A percentile compares a stretch with the other conserved stretches of the same genome.
These are phyloP conservation scores for Vigna reflexopilosa DNA, from an alignment of 306 rosid species.

Conservation along the genomic window DNA sequence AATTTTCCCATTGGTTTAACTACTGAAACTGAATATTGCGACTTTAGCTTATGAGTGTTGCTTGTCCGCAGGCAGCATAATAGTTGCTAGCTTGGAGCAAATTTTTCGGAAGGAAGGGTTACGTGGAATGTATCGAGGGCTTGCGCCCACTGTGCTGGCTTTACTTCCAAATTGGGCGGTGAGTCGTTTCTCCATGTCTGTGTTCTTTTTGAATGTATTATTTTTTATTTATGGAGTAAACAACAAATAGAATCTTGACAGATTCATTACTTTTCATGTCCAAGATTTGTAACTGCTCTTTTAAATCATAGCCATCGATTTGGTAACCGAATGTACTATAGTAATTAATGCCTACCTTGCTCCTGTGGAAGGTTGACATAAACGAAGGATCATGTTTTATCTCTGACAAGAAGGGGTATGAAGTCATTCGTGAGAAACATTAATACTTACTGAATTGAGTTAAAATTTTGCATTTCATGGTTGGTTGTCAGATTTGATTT, in stretches of 20 bases:
- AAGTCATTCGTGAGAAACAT: slow-evolving; percentile 13
- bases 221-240: slow-evolving; percentile 20
- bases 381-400: background rate
- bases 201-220: background rate
- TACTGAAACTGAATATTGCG: slow-evolving; percentile 14
- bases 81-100: slow-evolving; percentile 78
- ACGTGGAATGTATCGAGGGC: slow-evolving; percentile 94
- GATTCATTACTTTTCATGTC: slow-evolving; percentile 1
- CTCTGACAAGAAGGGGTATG: slow-evolving; percentile 30
- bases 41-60: slow-evolving; percentile 13
- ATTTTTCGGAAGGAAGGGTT: slow-evolving; percentile 82
- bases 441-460: background rate
- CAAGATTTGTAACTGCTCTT: background rate
- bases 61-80: slow-evolving; percentile 68
- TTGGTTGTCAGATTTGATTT: background rate
- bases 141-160: slow-evolving; percentile 84
- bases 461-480: slow-evolving; percentile 29
- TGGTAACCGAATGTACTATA: background rate
- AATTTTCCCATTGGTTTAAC: background rate
- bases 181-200: slow-evolving; percentile 46
- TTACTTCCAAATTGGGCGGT: slow-evolving; percentile 96
- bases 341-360: background rate
- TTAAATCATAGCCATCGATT: background rate
- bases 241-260: background rate
- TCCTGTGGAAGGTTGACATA: slow-evolving; percentile 6